phyloP scores from a whole-genome alignment of 345 rosid species.

The Eucalyptus brandiana region DNA sequence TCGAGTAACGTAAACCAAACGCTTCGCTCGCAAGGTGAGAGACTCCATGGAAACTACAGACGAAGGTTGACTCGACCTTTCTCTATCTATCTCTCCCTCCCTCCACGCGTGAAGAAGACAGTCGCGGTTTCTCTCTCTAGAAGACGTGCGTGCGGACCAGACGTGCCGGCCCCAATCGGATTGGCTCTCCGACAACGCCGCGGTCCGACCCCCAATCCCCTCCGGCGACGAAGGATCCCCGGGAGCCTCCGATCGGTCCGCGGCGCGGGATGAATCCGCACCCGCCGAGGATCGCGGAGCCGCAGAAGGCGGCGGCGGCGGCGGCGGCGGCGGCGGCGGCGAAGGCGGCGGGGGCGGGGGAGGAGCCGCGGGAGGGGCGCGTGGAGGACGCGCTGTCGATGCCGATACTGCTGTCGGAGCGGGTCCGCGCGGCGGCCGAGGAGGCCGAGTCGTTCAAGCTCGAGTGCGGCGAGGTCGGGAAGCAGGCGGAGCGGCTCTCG shows the following conservation, averaged over 20 bases:
- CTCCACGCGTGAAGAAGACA: neutral
- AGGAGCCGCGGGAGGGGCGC: conserved; percentile 3
- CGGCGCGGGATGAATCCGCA: neutral
- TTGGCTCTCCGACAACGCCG: neutral
- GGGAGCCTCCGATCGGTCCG: neutral
- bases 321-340: conserved; percentile 9
- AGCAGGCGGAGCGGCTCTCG: conserved; percentile 46
- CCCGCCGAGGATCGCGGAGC: neutral
- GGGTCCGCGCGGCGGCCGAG: conserved; percentile 44
- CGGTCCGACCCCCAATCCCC: neutral
- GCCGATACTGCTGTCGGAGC: conserved; percentile 43
- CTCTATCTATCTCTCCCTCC: neutral
- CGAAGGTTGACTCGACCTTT: neutral
- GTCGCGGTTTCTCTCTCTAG: neutral
- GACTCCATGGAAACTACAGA: neutral
- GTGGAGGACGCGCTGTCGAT: conserved; percentile 43
- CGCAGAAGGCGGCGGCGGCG: conserved; percentile 1
- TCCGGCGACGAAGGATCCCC: too few relatives aligned
- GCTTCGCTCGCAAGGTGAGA: neutral
- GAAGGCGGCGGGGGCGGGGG: conserved; percentile 21
- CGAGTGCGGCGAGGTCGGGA: conserved; percentile 47
- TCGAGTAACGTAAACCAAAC: neutral
- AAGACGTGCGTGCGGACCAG: neutral
- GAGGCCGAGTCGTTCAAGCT: conserved; percentile 47
- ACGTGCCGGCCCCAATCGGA: neutral